These are phyloP conservation scores for Alternaria sp. DNA, from an alignment of 2,329 filamentous ascomycete genomes.

Conservation along the genomic window DNA sequence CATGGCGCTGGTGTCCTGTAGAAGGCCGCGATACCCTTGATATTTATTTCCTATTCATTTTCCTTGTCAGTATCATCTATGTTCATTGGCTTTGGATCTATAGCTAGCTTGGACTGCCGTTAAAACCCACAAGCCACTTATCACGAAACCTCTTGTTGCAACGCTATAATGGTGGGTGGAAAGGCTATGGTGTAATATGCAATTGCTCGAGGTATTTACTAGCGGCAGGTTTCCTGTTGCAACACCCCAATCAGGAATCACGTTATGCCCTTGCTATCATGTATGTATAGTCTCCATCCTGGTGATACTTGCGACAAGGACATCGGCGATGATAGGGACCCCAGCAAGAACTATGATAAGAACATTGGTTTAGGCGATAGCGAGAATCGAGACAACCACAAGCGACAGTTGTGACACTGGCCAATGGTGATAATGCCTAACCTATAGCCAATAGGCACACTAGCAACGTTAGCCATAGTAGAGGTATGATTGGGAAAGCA, in stretches of 20 bases:
- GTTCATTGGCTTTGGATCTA: background rate
- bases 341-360: background rate
- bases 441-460: background rate
- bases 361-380: background rate
- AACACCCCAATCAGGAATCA: too few species aligned
- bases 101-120: background rate
- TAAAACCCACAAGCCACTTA: rapidly evolving
- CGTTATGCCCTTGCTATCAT: background rate
- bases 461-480: rapidly evolving
- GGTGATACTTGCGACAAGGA: background rate
- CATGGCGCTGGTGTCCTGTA: constrained; percentile 2
- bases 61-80: background rate
- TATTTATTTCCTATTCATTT: background rate
- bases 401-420: background rate
- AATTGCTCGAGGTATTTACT: too few species aligned
- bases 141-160: background rate
- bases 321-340: background rate
- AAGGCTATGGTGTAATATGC: too few species aligned
- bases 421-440: background rate
- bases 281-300: background rate
- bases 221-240: too few species aligned
- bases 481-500: background rate
- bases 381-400: too few species aligned
- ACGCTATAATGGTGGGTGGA: background rate
- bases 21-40: constrained; percentile 1